These are phyloP conservation scores for Annulohypoxylon stygium DNA, from an alignment of 495 filamentous ascomycete species.

Conservation along the genomic window DNA sequence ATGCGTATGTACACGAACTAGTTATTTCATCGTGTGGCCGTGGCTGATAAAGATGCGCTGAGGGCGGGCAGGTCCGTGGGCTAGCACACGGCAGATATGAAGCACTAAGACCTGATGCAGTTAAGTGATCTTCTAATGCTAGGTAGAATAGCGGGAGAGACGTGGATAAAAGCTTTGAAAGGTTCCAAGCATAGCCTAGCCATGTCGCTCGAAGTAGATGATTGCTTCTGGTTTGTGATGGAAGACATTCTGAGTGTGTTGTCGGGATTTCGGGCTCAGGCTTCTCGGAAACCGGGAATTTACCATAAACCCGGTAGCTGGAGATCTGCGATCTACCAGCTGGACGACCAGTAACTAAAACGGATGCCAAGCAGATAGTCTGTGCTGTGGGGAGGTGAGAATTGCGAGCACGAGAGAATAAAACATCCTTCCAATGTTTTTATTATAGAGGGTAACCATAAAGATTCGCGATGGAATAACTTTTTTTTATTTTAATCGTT, in stretches of 20 bases:
- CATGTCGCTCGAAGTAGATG: not conserved
- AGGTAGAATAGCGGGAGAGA: not conserved
- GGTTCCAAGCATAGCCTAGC: not conserved
- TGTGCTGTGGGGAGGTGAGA: not conserved
- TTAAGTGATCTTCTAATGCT: not conserved
- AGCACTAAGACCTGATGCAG: not conserved
- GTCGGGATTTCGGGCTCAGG: not conserved
- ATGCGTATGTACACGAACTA: too few relatives aligned
- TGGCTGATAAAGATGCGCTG: too few relatives aligned
- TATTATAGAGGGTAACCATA: too few relatives aligned
- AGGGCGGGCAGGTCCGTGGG: too few relatives aligned
- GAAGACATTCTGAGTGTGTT: not conserved
- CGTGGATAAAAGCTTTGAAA: not conserved
- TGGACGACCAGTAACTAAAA: not conserved
- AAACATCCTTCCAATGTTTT: too few relatives aligned
- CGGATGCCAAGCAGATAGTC: not conserved
- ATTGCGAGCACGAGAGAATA: too few relatives aligned
- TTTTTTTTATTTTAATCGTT: too few relatives aligned
- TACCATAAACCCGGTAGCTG: not conserved
- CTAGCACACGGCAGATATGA: too few relatives aligned
- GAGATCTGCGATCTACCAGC: not conserved
- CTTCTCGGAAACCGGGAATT: not conserved
- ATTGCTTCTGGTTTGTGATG: not conserved
- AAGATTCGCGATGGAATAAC: too few relatives aligned
- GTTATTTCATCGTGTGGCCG: too few relatives aligned